A percentile compares a stretch with the other conserved stretches of the same genome.
Evolutionary conservation across 306 rosid species (phyloP).

Genomic region (Citrullus mucosospermus): DNA sequence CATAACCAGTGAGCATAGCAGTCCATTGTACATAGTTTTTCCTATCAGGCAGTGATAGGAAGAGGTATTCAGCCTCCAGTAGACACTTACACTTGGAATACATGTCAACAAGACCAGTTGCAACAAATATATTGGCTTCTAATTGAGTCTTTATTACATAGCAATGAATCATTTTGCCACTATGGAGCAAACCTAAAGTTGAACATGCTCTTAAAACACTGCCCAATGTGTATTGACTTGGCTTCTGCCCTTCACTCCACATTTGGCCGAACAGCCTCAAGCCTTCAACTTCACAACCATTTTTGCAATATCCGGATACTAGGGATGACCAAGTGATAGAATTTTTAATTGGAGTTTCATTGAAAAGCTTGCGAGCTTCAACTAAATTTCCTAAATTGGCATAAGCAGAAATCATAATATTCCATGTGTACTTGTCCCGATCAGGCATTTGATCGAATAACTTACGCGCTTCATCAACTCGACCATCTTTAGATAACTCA

Average conservation of each 20-base stretch:
- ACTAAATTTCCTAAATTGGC: constrained; percentile 41
- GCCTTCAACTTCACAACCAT: constrained; percentile 46
- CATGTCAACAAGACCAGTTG: constrained; percentile 82
- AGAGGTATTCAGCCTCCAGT: constrained; percentile 53
- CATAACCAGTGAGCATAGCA: constrained; percentile 84
- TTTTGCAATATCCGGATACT: constrained; percentile 57
- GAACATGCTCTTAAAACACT: constrained; percentile 68
- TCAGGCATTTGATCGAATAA: constrained; percentile 55
- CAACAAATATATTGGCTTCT: constrained; percentile 38
- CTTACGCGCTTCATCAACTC: constrained; percentile 51
- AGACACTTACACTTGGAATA: constrained; percentile 66
- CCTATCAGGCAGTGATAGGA: constrained; percentile 28
- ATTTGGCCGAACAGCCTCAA: constrained; percentile 45
- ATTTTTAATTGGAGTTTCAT: constrained; percentile 29
- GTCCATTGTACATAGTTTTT: constrained; percentile 69
- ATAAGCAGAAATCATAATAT: constrained; percentile 62
- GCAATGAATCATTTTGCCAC: constrained; percentile 63
- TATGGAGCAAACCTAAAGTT: constrained; percentile 35
- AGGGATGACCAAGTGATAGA: constrained; percentile 72
- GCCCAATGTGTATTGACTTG: constrained; percentile 61
- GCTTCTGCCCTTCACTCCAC: constrained; percentile 53
- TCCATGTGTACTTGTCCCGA: constrained; percentile 68
- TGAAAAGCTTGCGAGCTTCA: constrained; percentile 57
- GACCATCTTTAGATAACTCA: constrained; percentile 39
- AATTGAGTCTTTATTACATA: constrained; percentile 42